A percentile compares a stretch with the other conserved stretches of the same genome.
These are phyloP conservation scores for Pilobolus umbonatus DNA, from an alignment of 192 early-diverging fungal genomes.

Conservation along the genomic window DNA sequence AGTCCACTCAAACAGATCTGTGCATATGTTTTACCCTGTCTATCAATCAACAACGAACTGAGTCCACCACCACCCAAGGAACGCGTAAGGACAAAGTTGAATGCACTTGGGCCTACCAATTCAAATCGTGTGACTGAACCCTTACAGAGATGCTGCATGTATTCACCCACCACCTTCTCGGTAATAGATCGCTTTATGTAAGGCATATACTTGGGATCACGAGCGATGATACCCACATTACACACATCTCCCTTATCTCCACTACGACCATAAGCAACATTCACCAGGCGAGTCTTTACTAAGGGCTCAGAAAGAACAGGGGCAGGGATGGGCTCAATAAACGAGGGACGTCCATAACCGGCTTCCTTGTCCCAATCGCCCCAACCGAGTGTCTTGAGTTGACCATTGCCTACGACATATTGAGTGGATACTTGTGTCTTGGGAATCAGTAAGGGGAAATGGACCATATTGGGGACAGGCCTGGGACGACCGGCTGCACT, in stretches of 20 bases:
- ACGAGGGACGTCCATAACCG: slow-evolving; percentile 9
- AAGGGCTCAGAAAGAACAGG: not conserved
- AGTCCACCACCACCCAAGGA: slow-evolving; percentile 60
- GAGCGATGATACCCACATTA: slow-evolving; percentile 57
- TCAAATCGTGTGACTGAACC: slow-evolving; percentile 59
- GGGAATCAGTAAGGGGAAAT: slow-evolving; percentile 55
- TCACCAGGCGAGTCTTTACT: slow-evolving; percentile 47
- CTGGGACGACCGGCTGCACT: slow-evolving; percentile 51
- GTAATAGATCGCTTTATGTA: slow-evolving; percentile 52
- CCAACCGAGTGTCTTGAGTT: slow-evolving; percentile 19
- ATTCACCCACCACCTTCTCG: slow-evolving; percentile 41
- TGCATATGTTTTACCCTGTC: slow-evolving; percentile 65
- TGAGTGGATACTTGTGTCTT: slow-evolving; percentile 39
- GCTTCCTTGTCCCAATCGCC: slow-evolving; percentile 22
- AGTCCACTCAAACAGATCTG: slow-evolving; percentile 51
- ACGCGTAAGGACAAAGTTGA: slow-evolving; percentile 64
- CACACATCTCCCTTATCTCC: slow-evolving; percentile 64
- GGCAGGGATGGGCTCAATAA: slow-evolving; percentile 26
- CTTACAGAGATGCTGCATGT: slow-evolving; percentile 55
- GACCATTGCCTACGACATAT: slow-evolving; percentile 35
- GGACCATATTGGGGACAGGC: slow-evolving; percentile 54
- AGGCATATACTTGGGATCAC: slow-evolving; percentile 51
- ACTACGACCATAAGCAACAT: slow-evolving; percentile 55
- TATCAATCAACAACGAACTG: slow-evolving; percentile 54
- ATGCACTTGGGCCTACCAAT: slow-evolving; percentile 46